Evolutionary conservation across 176 grass and related monocot genomes (phyloP).

Genomic region (Rhynchospora tenuis): DNA sequence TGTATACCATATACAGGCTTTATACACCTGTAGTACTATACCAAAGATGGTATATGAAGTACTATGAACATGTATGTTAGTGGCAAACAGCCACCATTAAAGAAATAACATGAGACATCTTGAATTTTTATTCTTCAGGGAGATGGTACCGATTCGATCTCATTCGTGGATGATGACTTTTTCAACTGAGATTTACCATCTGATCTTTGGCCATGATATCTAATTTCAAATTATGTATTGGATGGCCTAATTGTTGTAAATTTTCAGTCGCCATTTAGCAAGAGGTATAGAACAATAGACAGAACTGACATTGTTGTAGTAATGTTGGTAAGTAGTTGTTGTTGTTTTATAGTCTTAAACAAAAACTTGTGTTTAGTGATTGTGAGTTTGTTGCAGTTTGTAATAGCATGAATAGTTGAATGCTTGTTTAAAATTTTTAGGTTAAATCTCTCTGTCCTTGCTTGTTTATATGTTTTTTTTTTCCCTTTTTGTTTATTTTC

Average conservation of each 20-base stretch:
- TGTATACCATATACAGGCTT: background rate
- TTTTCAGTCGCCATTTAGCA: background rate
- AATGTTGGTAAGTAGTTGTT: background rate
- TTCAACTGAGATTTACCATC: background rate
- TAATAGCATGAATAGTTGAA: constrained; percentile 2
- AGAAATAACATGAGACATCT: background rate
- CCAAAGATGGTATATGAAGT: background rate
- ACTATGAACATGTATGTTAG: background rate
- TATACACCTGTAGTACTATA: background rate
- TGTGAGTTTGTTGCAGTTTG: constrained; percentile 1
- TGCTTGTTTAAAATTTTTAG: background rate
- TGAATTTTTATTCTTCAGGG: background rate
- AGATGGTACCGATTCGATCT: background rate
- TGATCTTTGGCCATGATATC: background rate
- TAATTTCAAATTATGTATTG: background rate
- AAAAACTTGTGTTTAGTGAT: background rate
- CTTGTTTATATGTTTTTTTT: background rate
- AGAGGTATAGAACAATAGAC: background rate
- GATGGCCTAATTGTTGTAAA: constrained; percentile 1
- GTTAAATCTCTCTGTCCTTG: background rate
- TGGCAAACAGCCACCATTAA: background rate
- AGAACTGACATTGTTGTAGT: background rate
- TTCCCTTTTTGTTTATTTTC: background rate
- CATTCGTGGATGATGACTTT: constrained; percentile 1
- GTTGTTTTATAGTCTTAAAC: background rate